A percentile compares a stretch with the other conserved stretches of the same genome.
Conservation (phyloP, 129 eudicot species). For the Tanacetum coccineum region DNA sequence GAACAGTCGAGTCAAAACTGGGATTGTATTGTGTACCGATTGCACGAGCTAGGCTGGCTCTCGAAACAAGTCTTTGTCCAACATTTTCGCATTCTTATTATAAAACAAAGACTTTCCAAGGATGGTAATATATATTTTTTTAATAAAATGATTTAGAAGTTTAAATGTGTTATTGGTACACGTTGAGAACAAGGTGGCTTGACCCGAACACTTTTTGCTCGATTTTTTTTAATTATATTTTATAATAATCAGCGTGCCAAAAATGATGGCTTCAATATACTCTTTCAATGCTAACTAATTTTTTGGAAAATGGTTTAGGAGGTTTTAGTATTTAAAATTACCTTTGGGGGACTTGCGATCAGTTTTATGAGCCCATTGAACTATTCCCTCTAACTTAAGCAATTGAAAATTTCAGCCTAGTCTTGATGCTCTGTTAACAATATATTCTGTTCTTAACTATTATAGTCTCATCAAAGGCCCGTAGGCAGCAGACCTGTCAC, state of each 20-base stretch:
- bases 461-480: slow-evolving; percentile 57
- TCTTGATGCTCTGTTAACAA: not conserved
- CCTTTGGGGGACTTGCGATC: not conserved
- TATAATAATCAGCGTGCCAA: not conserved
- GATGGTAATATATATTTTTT: too few relatives aligned
- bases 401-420: not conserved
- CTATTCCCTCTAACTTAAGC: not conserved
- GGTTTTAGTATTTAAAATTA: not conserved
- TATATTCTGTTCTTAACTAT: not conserved
- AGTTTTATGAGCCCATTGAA: not conserved
- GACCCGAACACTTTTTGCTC: not conserved
- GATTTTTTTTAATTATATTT: not conserved
- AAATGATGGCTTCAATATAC: not conserved
- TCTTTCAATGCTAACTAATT: not conserved
- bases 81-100: not conserved
- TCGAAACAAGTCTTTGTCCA: not conserved
- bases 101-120: too few relatives aligned
- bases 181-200: not conserved
- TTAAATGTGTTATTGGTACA: too few relatives aligned
- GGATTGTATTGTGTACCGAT: not conserved
- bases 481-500: slow-evolving; percentile 61
- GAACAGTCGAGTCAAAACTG: not conserved
- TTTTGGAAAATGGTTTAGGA: not conserved
- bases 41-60: not conserved
- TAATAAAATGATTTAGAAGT: too few relatives aligned